These are phyloP conservation scores for Anisodus tanguticus DNA, from an alignment of 257 asterid genomes.

Conservation along the genomic window DNA sequence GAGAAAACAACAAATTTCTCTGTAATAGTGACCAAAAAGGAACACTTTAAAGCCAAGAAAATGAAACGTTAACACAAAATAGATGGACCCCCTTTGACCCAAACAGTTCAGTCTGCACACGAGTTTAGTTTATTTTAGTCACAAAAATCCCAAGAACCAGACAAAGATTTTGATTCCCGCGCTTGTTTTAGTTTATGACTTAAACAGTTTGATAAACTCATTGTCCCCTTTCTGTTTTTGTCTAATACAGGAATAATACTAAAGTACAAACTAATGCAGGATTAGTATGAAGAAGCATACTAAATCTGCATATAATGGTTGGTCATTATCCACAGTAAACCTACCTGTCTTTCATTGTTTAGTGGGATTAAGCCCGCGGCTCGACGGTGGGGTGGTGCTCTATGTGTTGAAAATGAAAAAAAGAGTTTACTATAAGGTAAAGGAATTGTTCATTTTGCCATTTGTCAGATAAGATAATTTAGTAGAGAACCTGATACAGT, in stretches of 20 bases:
- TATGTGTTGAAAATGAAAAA: slow-evolving; percentile 42
- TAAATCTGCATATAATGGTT: slow-evolving; percentile 33
- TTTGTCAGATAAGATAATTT: slow-evolving; percentile 23
- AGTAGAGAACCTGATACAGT: slow-evolving; percentile 46
- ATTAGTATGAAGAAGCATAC: slow-evolving; percentile 26
- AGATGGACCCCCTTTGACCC: slow-evolving; percentile 42
- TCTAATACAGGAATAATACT: slow-evolving; percentile 33
- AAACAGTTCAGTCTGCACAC: slow-evolving; percentile 51
- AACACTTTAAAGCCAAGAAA: slow-evolving; percentile 28
- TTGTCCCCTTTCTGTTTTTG: slow-evolving; percentile 29
- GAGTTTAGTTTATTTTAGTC: slow-evolving; percentile 39
- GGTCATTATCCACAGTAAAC: slow-evolving; percentile 39
- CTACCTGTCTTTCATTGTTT: slow-evolving; percentile 37
- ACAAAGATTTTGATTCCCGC: slow-evolving; percentile 53
- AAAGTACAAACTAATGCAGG: neutral
- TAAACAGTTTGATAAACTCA: slow-evolving; percentile 32
- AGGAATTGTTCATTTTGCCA: slow-evolving; percentile 1
- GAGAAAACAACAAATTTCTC: slow-evolving; percentile 14
- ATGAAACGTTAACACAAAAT: neutral
- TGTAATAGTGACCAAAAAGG: slow-evolving; percentile 26
- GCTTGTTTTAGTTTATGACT: slow-evolving; percentile 34
- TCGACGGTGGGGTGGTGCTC: slow-evolving; percentile 56
- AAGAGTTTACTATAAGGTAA: neutral
- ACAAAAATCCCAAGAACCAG: slow-evolving; percentile 40
- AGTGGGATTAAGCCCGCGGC: slow-evolving; percentile 50